Evolutionary conservation across 768 basidiomycete species (phyloP).

Genomic region (Agrocybe pediades): DNA sequence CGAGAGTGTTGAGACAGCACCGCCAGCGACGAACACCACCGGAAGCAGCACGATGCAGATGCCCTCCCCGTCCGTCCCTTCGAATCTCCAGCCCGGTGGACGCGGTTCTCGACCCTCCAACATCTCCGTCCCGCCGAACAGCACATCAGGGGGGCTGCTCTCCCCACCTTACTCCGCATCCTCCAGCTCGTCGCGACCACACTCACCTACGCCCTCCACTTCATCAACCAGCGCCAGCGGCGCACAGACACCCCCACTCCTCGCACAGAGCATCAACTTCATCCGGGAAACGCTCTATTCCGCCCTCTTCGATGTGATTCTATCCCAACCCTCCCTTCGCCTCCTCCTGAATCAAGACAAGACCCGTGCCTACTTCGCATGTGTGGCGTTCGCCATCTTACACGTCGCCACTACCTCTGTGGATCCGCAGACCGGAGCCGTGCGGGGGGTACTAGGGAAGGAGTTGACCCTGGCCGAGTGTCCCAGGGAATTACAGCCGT

Average conservation of each 20-base stretch:
- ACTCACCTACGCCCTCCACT: constrained; percentile 32
- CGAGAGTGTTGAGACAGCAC: constrained; percentile 6
- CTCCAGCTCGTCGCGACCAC: constrained; percentile 24
- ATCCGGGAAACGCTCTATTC: constrained; percentile 91
- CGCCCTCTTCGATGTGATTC: constrained; percentile 70
- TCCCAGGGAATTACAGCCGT: constrained; percentile 61
- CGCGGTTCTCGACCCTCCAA: constrained; percentile 6
- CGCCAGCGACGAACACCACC: constrained; percentile 8
- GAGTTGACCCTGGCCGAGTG: constrained; percentile 61
- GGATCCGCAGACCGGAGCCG: constrained; percentile 43
- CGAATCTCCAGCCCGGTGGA: constrained; percentile 7
- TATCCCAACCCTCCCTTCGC: constrained; percentile 54
- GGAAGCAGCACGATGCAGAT: too few relatives aligned
- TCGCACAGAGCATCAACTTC: constrained; percentile 62
- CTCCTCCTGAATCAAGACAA: constrained; percentile 61
- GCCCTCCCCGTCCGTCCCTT: constrained; percentile 14
- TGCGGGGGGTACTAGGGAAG: constrained; percentile 61
- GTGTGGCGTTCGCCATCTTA: constrained; percentile 72
- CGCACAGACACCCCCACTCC: constrained; percentile 38
- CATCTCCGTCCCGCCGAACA: constrained; percentile 13
- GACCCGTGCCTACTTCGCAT: constrained; percentile 76
- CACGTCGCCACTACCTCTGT: constrained; percentile 58
- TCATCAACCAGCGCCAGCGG: too few relatives aligned
- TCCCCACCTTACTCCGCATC: constrained; percentile 13
- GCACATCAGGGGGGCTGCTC: constrained; percentile 2